Base-by-base conservation (phyloP, 805 yeast species). In the Cyberlindnera saturnus region DNA sequence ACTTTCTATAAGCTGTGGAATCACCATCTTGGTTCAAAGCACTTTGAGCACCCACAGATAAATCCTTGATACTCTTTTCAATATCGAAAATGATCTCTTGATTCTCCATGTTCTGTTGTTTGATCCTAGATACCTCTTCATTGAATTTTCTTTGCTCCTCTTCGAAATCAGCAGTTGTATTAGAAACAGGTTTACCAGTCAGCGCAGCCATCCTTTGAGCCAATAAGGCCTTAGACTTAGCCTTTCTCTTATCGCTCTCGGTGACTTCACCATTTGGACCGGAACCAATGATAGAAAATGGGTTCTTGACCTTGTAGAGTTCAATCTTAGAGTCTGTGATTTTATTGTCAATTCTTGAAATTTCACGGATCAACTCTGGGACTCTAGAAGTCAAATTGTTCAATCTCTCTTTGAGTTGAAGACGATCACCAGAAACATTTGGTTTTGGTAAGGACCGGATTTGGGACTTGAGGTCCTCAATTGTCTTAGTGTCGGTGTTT, bases 151-250 rank as follows among this genome's bases (percentile, higher is more conserved):
- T 53, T 44, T 64, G 66, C 40, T 68, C 66, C 26, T 57, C 51
- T 33, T 63, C 73, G 32, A 63, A 53, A 8, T 62, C 67, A 16
- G 51, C 61, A 19, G 70, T 72, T 35, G 67, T 61, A 29, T 66
- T 66, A 7, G 72, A 64, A 3, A 71, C 66, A 7, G 76, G 69
- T 55, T 81, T 83, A 6, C 96, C 96, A 0, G 97, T 90, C 55
- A 91, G 74, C 4, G 91, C 87, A 26, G 96, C 95, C 95, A 91
- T 89, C 52, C 96, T 76, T 40, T 90, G 86, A 49, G 81, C 80
- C 53, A 93, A 70, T 44, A 81, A 66, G 34, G 91, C 95, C 57
- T 85, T 83, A 34, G 86, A 81, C 52, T 76, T 82, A 33, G 91
- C 93, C 54, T 85, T 84, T 49, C 85, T 76, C 46, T 85, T 75